A percentile compares a stretch with the other conserved stretches of the same genome.
Conservation (phyloP, 2,329 filamentous ascomycete genomes). For the Fusarium dimerum region DNA sequence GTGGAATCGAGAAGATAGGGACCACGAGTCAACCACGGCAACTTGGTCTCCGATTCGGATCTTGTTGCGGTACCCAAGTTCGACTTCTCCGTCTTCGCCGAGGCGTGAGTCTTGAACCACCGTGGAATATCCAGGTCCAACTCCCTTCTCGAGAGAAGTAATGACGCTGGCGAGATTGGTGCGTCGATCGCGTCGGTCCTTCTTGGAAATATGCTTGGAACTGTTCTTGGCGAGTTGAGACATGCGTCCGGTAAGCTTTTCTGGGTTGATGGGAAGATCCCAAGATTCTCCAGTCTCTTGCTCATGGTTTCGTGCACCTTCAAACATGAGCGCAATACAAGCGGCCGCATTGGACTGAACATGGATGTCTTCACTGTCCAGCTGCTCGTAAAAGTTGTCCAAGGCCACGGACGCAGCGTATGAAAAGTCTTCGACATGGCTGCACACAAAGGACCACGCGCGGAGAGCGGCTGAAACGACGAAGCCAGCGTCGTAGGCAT, state of each 20-base stretch:
- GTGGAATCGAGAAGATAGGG: conserved; percentile 48
- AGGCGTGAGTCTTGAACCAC: conserved; percentile 42
- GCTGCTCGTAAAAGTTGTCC: conserved; percentile 82
- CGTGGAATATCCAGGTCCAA: conserved; percentile 56
- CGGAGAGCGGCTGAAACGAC: conserved; percentile 75
- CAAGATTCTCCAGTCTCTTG: conserved; percentile 50
- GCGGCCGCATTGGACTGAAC: conserved; percentile 78
- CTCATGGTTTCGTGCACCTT: conserved; percentile 60
- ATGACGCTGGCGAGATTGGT: conserved; percentile 52
- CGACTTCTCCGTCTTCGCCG: conserved; percentile 43
- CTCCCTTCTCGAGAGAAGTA: conserved; percentile 55
- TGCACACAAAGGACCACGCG: conserved; percentile 79
- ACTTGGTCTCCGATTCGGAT: conserved; percentile 48
- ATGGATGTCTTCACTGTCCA: conserved; percentile 70
- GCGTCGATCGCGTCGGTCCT: conserved; percentile 49
- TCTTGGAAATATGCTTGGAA: conserved; percentile 52
- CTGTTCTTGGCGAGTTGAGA: conserved; percentile 48
- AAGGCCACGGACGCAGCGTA: conserved; percentile 70
- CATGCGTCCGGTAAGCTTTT: conserved; percentile 49
- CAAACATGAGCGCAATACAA: conserved; percentile 81
- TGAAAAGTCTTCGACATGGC: conserved; percentile 73
- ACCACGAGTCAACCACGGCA: conserved; percentile 53
- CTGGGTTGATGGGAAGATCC: conserved; percentile 53
- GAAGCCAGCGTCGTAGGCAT: conserved; percentile 68
- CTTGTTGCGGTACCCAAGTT: conserved; percentile 55